Base-by-base conservation (phyloP, 495 filamentous ascomycete genomes). In the Penicillium silybi region DNA sequence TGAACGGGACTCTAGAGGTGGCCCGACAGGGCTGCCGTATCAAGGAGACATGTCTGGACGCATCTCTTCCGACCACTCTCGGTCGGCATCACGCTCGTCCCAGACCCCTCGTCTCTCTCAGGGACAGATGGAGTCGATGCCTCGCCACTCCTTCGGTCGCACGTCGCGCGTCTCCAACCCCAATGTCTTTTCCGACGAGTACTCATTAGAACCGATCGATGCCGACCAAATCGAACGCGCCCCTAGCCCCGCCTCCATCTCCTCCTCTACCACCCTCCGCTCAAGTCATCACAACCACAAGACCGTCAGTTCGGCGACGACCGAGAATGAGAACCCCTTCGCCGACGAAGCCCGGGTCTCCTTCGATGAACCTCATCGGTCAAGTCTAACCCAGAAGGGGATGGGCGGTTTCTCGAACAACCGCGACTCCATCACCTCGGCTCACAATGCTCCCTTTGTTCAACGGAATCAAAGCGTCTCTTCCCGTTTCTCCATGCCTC, bases 151-250 rank as follows among this genome's bases (percentile, higher is more conserved):
- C 42, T 70, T 69, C 42, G 53, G 65, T 65, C 71, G 63, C 62
- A 68, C 59, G 23, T 72, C 68, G 20, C 69, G 60, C 48, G 64
- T 62, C 44, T 70, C 69, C 26, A 76, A 77, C 44, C 74, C 74
- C 34, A 76, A 78, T 63, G 72, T 78, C 35, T 81, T 81, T 59
- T 74, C 76, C 40, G 78, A 81, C 57, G 77, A 79, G 42, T 78
- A 76, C 57, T 73, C 77, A 3, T 56, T 79, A 59, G 71, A 79
- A 53, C 60, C 71, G 17, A 58, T 75, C 41, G 63, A 75, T 45
- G 49, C 65, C 35, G 69, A 72, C 42, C 62, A 66, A 40, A 63
- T 65, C 35, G 63, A 63, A 27, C 62, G 68, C 40, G 62, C 64
- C 19, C 58, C 63, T 35, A 69, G 66, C 54, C 63, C 67, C 9